Percentiles rank a stretch among this genome's conserved stretches.
phyloP scores from a whole-genome alignment of 306 rosid genomes.

The Prunus davidiana region DNA sequence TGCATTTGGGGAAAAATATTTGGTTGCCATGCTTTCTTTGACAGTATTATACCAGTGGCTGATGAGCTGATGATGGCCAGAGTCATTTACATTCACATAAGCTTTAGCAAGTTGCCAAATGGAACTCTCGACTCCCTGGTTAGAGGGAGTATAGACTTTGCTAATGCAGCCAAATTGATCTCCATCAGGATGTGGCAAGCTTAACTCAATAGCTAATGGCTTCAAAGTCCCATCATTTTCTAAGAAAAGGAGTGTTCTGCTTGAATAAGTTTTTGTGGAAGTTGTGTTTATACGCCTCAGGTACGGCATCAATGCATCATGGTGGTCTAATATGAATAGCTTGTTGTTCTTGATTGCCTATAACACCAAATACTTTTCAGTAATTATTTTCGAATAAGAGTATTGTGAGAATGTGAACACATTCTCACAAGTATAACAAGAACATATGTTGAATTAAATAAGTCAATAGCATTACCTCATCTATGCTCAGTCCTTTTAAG shows the following conservation, averaged over 20 bases:
- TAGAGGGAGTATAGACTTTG: conserved; percentile 46
- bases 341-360: conserved; percentile 48
- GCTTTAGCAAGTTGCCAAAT: conserved; percentile 68
- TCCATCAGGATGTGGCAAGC: conserved; percentile 42
- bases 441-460: too few species aligned
- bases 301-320: conserved; percentile 54
- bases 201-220: conserved; percentile 63
- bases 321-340: conserved; percentile 58
- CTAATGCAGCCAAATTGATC: conserved; percentile 46
- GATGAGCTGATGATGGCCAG: conserved; percentile 60
- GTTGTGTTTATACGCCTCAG: conserved; percentile 44
- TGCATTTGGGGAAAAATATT: too few species aligned
- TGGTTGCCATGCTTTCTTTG: background rate
- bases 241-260: conserved; percentile 56
- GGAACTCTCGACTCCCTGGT: conserved; percentile 39
- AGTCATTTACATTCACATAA: conserved; percentile 57
- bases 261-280: conserved; percentile 47
- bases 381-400: too few species aligned
- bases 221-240: conserved; percentile 55
- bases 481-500: conserved; percentile 51
- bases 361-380: conserved; percentile 8
- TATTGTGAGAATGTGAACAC: too few species aligned
- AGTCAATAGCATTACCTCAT: conserved; percentile 36
- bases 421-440: too few species aligned
- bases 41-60: conserved; percentile 49